A percentile compares a stretch with the other conserved stretches of the same genome.
Conservation (phyloP, 148 eudicot species). For the Vaccinium macrocarpon region DNA sequence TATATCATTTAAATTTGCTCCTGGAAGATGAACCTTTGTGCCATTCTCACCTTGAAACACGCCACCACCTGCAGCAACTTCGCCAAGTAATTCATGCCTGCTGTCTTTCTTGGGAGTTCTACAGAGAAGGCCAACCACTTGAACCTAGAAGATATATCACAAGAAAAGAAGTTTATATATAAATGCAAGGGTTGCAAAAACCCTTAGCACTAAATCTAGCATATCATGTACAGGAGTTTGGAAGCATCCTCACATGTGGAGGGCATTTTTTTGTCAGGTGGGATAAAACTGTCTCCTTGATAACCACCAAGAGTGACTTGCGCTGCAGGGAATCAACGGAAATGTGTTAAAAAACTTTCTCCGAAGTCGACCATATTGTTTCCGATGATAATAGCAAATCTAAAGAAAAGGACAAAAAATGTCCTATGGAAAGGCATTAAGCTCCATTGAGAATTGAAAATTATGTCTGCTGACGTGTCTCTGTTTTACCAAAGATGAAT, state of each 20-base stretch:
- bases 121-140: constrained; percentile 91
- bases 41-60: constrained; percentile 71
- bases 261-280: constrained; percentile 98
- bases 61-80: constrained; percentile 94
- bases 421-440: not conserved
- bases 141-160: constrained; percentile 49
- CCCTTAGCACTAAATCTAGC: constrained; percentile 4
- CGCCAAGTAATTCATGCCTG: constrained; percentile 85
- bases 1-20: constrained; percentile 86
- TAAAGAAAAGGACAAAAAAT: not conserved
- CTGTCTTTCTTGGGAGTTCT: constrained; percentile 90
- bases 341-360: not conserved
- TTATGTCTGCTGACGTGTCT: not conserved
- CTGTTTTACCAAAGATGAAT: not conserved
- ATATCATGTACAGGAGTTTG: not conserved
- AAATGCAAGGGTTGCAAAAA: not conserved
- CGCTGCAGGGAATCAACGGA: constrained; percentile 49
- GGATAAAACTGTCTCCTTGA: constrained; percentile 91
- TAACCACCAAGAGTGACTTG: constrained; percentile 82
- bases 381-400: not conserved
- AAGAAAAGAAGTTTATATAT: not conserved
- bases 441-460: not conserved
- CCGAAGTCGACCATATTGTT: not conserved
- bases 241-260: constrained; percentile 70
- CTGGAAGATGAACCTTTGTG: constrained; percentile 94